Evolutionary conservation across 2,329 filamentous ascomycete genomes (phyloP).

Genomic region (Aspergillus pseudoglaucus): DNA sequence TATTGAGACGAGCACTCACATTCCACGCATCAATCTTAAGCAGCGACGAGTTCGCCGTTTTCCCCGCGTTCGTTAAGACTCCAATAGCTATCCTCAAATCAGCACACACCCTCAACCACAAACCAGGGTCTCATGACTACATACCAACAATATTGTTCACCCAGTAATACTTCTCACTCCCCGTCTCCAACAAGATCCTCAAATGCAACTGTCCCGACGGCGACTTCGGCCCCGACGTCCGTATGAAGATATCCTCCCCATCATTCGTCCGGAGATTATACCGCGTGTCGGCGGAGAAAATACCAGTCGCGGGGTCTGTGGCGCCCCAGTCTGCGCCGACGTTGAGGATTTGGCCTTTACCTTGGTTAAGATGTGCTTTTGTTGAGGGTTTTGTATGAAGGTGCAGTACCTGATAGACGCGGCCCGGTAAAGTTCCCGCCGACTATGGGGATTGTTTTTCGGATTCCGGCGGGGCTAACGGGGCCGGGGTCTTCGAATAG

Average conservation of each 20-base stretch:
- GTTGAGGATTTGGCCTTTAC: slow-evolving; percentile 14
- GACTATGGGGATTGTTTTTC: slow-evolving; percentile 19
- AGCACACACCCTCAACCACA: neutral
- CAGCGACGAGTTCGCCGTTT: slow-evolving; percentile 5
- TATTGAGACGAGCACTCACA: slow-evolving; percentile 9
- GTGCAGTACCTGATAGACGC: slow-evolving; percentile 10
- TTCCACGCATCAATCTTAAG: slow-evolving; percentile 22
- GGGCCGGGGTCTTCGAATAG: slow-evolving; percentile 9
- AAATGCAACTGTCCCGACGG: slow-evolving; percentile 17
- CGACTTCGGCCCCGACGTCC: slow-evolving; percentile 14
- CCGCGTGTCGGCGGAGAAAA: slow-evolving; percentile 22
- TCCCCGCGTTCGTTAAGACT: slow-evolving; percentile 9
- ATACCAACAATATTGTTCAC: slow-evolving; percentile 22
- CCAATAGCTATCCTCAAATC: slow-evolving; percentile 14
- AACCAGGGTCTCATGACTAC: neutral
- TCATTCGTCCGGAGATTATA: slow-evolving; percentile 22
- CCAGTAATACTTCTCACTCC: slow-evolving; percentile 21
- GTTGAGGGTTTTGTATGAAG: neutral
- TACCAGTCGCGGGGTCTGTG: slow-evolving; percentile 15
- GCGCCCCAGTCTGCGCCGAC: slow-evolving; percentile 22
- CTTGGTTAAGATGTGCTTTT: no score
- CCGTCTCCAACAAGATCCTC: slow-evolving; percentile 17
- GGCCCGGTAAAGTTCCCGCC: slow-evolving; percentile 23
- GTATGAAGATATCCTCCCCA: slow-evolving; percentile 18
- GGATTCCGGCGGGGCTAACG: slow-evolving; percentile 13